phyloP scores from a whole-genome alignment of 1,284 basidiomycete species.

The Entoloma clypeatum region DNA sequence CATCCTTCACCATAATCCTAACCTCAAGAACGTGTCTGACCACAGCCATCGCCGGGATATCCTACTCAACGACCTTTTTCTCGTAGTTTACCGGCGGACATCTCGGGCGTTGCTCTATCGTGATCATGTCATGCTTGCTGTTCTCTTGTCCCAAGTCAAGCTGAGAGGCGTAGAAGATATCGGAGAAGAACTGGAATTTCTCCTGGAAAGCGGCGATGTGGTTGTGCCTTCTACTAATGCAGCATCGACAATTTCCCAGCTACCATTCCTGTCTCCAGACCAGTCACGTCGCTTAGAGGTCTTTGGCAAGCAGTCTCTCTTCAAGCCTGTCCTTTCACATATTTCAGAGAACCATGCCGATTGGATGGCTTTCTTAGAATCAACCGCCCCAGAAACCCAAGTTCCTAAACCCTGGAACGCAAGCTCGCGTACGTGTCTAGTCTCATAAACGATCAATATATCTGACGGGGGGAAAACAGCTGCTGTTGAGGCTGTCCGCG shows the following conservation, averaged over 20 bases:
- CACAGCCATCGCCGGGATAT: constrained; percentile 74
- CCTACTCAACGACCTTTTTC: constrained; percentile 89
- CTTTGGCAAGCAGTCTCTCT: constrained; percentile 68
- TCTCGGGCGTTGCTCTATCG: constrained; percentile 88
- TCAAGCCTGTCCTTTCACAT: constrained; percentile 74
- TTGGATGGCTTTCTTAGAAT: constrained; percentile 79
- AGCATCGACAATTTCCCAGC: constrained; percentile 34
- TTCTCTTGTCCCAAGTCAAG: constrained; percentile 89
- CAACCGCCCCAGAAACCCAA: constrained; percentile 64
- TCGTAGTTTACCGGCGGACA: constrained; percentile 86
- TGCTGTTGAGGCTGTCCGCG: constrained; percentile 69
- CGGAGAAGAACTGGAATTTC: constrained; percentile 82
- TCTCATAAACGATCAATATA: constrained; percentile 8
- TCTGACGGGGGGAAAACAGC: constrained; percentile 42
- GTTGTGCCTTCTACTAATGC: constrained; percentile 40
- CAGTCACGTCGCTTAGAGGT: constrained; percentile 66
- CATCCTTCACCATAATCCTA: constrained; percentile 88
- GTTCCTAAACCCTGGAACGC: constrained; percentile 80
- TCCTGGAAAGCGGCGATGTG: constrained; percentile 83
- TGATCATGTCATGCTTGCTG: constrained; percentile 90
- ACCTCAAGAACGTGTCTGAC: constrained; percentile 78
- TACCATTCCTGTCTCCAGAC: constrained; percentile 54
- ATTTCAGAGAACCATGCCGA: constrained; percentile 59
- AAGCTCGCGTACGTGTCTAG: constrained; percentile 56
- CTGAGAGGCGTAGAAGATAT: constrained; percentile 77